These are phyloP conservation scores for Candolleomyces eurysporus DNA, from an alignment of 768 basidiomycete species.

Conservation along the genomic window DNA sequence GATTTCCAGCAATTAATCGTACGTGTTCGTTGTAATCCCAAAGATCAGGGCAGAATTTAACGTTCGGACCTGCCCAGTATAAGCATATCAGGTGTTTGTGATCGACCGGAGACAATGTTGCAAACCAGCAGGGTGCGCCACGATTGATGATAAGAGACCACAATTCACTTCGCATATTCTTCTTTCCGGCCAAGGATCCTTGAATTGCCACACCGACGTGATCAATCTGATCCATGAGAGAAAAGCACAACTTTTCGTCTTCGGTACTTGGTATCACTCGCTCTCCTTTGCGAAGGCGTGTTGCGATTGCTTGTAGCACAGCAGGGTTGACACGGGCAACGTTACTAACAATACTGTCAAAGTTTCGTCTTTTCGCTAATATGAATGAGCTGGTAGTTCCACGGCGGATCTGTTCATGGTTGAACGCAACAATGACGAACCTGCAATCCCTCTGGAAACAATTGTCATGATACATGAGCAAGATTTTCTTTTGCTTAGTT, in stretches of 20 bases:
- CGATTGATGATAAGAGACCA: conserved; percentile 23
- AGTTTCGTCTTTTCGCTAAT: conserved; percentile 21
- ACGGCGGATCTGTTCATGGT: conserved; percentile 34
- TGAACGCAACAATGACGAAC: conserved; percentile 38
- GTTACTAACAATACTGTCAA: conserved; percentile 8
- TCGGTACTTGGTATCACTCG: background rate
- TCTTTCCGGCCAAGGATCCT: conserved; percentile 26
- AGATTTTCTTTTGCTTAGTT: background rate
- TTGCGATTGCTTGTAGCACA: too few relatives aligned
- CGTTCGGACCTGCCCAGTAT: conserved; percentile 27
- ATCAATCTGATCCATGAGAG: conserved; percentile 32
- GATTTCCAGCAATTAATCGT: background rate
- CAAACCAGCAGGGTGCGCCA: conserved; percentile 32
- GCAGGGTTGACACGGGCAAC: too few relatives aligned
- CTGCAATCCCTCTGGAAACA: conserved; percentile 34
- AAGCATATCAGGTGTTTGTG: conserved; percentile 28
- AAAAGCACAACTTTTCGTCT: background rate
- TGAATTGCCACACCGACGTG: conserved; percentile 27
- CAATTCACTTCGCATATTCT: conserved; percentile 28
- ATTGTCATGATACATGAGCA: conserved; percentile 39
- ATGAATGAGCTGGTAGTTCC: conserved; percentile 25
- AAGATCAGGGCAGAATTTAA: conserved; percentile 16
- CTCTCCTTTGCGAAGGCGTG: too few relatives aligned
- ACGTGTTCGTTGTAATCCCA: background rate
- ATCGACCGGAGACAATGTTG: conserved; percentile 32